Evolutionary conservation across 1,284 basidiomycete genomes (phyloP), one percentile per base, ranked within the genome.

Genomic region (Rhizoctonia solani): DNA sequence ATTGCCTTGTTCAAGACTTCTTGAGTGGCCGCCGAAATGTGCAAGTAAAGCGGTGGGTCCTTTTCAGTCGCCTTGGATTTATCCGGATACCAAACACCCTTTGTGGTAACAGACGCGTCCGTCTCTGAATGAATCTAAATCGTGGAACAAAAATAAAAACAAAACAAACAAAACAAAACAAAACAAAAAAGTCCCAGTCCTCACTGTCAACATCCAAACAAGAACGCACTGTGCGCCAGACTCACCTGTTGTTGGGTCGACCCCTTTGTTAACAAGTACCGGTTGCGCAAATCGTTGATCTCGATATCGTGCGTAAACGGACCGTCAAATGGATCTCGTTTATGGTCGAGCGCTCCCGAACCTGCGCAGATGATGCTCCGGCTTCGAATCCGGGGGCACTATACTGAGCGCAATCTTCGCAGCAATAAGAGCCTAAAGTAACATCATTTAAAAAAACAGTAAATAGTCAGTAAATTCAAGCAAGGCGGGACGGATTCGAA

Each of bases 261-360:
- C 1, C 93, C 92, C 77, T 94, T 97, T 47, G 97, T 99, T 74
- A 99, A 81, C 76, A 98, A 81, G 78, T 99, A 99, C 69, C 96
- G 84, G 79, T 99, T 99, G 73, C 95, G 82, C 67, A 96, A 83
- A 78, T 99, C 97, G 78, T 99, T 98, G 77, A 99, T 97, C 76
- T 98, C 95, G 69, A 99, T 93, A 76, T 98, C 94, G 73, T 92
- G 86, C 14, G 87, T 88, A 74, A 90, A 98, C 58, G 92, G 92
- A 46, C 84, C 91, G 71, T 95, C 92, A 69, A 92, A 86, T 4
- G 83, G 81, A 73, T 90, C 89, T 25, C 58, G 46, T 76, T 82
- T 85, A 72, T 77, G 77, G 30, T 82, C 82, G 16, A 74, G 74
- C 42, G 75, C 74, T 78, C 5, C 56, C 49, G 27, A 56, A 44